A percentile compares a stretch with the other conserved stretches of the same genome.
phyloP scores from a whole-genome alignment of 306 rosid species.

The Aeschynomene evenia region DNA sequence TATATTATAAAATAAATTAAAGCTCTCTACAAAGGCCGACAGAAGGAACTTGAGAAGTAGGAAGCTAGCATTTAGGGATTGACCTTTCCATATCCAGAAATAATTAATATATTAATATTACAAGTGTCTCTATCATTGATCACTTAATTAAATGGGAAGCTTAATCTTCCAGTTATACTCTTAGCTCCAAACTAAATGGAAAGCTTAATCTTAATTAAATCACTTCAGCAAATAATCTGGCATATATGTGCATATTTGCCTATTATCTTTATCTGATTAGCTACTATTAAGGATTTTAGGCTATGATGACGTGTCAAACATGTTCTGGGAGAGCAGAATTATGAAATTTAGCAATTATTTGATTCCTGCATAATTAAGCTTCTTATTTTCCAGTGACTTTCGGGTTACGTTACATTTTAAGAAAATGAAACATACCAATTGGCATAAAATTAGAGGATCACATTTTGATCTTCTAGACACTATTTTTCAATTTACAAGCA shows the following conservation, averaged over 20 bases:
- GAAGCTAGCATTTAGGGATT: slow-evolving; percentile 15
- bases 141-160: no score
- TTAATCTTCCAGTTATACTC: background rate
- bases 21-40: background rate
- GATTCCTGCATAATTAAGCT: background rate
- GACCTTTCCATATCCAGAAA: slow-evolving; percentile 15
- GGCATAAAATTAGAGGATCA: background rate
- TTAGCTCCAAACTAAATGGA: slow-evolving; percentile 7
- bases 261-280: background rate
- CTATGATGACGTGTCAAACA: slow-evolving; percentile 6
- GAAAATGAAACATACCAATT: background rate
- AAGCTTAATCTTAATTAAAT: slow-evolving; percentile 6
- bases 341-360: background rate
- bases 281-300: background rate
- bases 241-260: background rate
- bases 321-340: background rate
- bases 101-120: background rate
- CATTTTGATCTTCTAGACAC: background rate
- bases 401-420: background rate
- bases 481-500: background rate
- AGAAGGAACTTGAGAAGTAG: background rate
- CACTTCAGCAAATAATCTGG: background rate
- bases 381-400: background rate
- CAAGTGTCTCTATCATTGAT: background rate
- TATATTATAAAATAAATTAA: background rate